Conservation (phyloP, 148 eudicot species). For the Camellia granthamiana region DNA sequence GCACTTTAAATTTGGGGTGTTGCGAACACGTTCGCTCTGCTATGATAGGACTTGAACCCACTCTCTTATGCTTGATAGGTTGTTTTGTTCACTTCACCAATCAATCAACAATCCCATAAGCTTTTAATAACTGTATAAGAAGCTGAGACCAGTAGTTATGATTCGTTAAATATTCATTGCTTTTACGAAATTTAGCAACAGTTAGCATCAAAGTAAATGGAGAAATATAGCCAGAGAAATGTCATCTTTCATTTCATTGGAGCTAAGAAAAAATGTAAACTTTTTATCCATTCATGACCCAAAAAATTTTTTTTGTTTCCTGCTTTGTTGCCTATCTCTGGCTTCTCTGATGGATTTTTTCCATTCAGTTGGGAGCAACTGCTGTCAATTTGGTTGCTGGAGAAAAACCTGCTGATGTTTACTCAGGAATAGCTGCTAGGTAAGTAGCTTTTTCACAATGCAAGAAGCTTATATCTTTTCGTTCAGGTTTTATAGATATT, state of each 20-base stretch:
- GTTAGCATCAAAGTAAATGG: background rate
- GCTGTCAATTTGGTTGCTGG: constrained; percentile 92
- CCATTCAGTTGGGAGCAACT: constrained; percentile 81
- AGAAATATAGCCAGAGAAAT: background rate
- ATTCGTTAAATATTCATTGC: background rate
- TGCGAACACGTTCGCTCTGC: background rate
- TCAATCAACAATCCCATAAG: background rate
- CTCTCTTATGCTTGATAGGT: background rate
- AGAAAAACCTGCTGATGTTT: constrained; percentile 95
- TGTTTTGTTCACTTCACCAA: background rate
- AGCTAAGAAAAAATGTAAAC: background rate
- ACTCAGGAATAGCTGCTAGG: constrained; percentile 95
- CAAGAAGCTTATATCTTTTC: background rate
- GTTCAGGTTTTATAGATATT: background rate
- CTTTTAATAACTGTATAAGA: background rate
- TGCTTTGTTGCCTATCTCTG: background rate
- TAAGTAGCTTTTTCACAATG: constrained; percentile 26
- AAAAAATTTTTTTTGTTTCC: too few species aligned
- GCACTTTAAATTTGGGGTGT: background rate
- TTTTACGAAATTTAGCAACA: background rate
- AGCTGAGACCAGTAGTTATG: background rate
- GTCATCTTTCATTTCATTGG: background rate
- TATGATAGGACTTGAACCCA: background rate
- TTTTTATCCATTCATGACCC: background rate
- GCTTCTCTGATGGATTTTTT: constrained; percentile 18